These are phyloP conservation scores for Fraxinus latifolia DNA, from an alignment of 305 asterid genomes.

Conservation along the genomic window DNA sequence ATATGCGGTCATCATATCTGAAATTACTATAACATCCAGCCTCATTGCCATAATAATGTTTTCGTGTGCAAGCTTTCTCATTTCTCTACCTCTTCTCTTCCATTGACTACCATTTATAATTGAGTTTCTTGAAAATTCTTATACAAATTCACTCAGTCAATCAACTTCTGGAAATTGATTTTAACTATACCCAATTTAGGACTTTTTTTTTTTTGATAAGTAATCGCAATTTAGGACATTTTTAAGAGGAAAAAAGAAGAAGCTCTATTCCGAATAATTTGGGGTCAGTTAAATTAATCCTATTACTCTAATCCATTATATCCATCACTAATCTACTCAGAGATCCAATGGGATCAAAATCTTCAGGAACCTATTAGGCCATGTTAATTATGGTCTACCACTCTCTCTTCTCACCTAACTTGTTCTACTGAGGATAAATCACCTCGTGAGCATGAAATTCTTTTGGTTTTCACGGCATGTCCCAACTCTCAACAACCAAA, in stretches of 20 bases:
- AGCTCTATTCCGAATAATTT: not conserved
- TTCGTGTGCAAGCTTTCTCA: constrained; percentile 16
- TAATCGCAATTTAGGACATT: not conserved
- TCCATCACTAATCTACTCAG: not conserved
- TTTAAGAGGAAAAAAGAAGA: not conserved
- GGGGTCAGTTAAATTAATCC: not conserved
- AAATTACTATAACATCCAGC: not conserved
- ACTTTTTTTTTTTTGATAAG: not conserved
- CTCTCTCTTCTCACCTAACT: not conserved
- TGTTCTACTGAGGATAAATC: not conserved
- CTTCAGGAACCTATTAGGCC: not conserved
- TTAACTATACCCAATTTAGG: not conserved
- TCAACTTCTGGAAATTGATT: constrained; percentile 2
- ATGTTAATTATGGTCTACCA: not conserved
- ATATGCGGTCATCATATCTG: constrained; percentile 12
- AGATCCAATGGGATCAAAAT: not conserved
- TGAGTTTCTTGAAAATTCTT: constrained; percentile 8
- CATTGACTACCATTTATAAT: not conserved
- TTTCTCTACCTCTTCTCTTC: not conserved
- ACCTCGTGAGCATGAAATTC: not conserved
- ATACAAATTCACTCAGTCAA: constrained; percentile 6
- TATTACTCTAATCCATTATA: not conserved
- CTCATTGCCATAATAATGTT: constrained; percentile 13
- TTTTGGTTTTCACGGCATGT: not conserved
- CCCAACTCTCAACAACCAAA: not conserved